Percentiles rank a stretch among this genome's conserved stretches.
Conservation (phyloP, 805 yeast genomes). For the Spathaspora girioi region DNA sequence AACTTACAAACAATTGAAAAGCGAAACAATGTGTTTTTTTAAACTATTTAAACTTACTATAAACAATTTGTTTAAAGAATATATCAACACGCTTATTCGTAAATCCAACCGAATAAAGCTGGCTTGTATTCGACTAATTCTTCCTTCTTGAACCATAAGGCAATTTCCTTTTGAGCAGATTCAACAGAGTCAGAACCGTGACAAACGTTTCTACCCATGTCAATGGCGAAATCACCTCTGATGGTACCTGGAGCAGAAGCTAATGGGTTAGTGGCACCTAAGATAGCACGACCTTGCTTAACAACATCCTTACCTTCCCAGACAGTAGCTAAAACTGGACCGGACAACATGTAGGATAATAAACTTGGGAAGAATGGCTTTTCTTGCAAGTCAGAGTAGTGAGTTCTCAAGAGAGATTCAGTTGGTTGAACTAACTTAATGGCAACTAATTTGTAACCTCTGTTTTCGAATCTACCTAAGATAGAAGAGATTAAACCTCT, state of each 20-base stretch:
- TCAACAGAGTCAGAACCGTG: conserved; percentile 99
- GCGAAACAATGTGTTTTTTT: neutral
- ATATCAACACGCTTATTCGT: conserved; percentile 67
- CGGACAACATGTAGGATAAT: conserved; percentile 94
- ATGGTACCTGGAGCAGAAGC: conserved; percentile 98
- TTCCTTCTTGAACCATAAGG: conserved; percentile 96
- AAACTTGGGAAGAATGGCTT: conserved; percentile 99
- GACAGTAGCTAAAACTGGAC: conserved; percentile 98
- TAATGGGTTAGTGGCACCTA: conserved; percentile 99
- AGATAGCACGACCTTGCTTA: conserved; percentile 94
- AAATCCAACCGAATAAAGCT: conserved; percentile 82
- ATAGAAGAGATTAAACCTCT: conserved; percentile 92
- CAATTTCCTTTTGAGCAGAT: conserved; percentile 93
- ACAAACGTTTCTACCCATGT: conserved; percentile 98
- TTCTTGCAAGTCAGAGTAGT: conserved; percentile 90
- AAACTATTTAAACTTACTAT: neutral
- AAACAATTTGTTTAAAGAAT: neutral
- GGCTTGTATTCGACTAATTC: conserved; percentile 92
- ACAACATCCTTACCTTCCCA: conserved; percentile 99
- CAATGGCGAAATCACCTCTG: conserved; percentile 98
- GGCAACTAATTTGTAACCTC: conserved; percentile 97
- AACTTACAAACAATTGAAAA: neutral
- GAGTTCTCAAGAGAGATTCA: conserved; percentile 83
- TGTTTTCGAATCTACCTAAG: conserved; percentile 89
- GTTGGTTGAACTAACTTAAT: conserved; percentile 87